These are phyloP conservation scores for Magnaporthiopsis poae DNA, from an alignment of 2,329 filamentous ascomycete genomes.

Conservation along the genomic window DNA sequence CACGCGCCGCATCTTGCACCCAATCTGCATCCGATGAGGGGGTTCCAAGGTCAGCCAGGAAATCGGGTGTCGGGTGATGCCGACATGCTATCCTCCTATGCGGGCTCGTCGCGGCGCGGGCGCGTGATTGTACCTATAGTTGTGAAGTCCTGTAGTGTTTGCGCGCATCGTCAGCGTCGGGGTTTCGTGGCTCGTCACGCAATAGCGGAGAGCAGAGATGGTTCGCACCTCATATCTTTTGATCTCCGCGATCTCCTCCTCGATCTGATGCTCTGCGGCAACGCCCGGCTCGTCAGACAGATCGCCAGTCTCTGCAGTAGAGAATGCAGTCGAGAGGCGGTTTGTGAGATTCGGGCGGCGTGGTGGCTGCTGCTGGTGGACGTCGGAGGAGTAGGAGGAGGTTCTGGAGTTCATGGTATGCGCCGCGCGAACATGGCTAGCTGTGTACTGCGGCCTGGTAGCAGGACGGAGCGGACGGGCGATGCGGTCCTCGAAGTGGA, in stretches of 20 bases:
- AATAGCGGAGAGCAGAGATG: not conserved
- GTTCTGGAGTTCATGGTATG: constrained; percentile 10
- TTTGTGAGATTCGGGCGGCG: constrained; percentile 51
- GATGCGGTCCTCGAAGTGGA: not conserved
- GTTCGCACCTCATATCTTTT: constrained; percentile 74
- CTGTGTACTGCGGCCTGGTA: not conserved
- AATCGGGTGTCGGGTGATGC: constrained; percentile 1
- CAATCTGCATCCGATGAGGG: constrained; percentile 54
- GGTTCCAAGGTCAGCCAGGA: constrained; percentile 11
- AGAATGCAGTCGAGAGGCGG: constrained; percentile 59
- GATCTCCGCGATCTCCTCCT: constrained; percentile 94
- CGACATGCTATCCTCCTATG: not conserved
- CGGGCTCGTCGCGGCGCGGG: no score
- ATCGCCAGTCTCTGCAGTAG: constrained; percentile 54
- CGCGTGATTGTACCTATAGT: constrained; percentile 57
- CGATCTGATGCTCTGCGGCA: constrained; percentile 59
- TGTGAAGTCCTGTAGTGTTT: constrained; percentile 63
- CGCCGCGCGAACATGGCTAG: constrained; percentile 3
- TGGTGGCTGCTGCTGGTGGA: constrained; percentile 12
- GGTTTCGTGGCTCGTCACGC: not conserved
- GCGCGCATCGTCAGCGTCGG: constrained; percentile 2
- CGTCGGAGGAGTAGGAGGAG: constrained; percentile 7
- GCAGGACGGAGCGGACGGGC: not conserved
- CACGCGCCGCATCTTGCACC: constrained; percentile 92
- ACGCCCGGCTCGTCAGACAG: constrained; percentile 36